Evolutionary conservation across 1,284 basidiomycete genomes (phyloP), one percentile per base, ranked within the genome.

Genomic region (Mixia osmundae): DNA sequence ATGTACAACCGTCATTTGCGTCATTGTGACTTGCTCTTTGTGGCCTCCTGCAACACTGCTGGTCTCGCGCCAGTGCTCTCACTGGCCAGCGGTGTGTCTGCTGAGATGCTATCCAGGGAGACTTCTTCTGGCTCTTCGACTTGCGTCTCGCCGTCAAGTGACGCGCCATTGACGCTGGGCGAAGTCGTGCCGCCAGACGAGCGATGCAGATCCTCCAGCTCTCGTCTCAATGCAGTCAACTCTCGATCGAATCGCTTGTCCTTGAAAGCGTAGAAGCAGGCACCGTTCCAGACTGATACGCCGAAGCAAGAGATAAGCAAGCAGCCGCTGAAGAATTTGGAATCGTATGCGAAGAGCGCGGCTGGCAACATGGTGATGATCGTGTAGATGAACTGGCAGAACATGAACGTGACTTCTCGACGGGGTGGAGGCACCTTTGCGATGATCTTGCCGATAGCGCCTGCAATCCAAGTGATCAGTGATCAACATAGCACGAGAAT

Each of bases 201-300:
- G n/a, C n/a, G n/a, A n/a, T 37, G 26, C 36, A 37, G 21, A 14
- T 34, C 26, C 25, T 37, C 35, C 29, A 37, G 29, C 28, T 41
- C 36, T 21, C 38, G 35, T 12, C 26, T 29, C n/a, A 40, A 24
- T 16, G 29, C 18, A 8, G 25, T 26, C 23, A 35, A 29, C 24
- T 27, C 28, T 27, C 20, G 20, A 8, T n/a, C 14, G 21, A 15
- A 28, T 11, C 10, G 24, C 28, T 25, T 27, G 35, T 27, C 40
- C 38, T 41, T 39, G 35, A 46, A 26, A 28, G n/a, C n/a, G n/a
- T 44, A 46, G 38, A 45, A 48, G 1, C 41, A 47, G 3, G 50
- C 50, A 16, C 49, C 51, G 35, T 53, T 54, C 49, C 49, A 54
- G 5, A 47, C 49, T 8, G 45, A 47, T 4, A 50, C 43, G n/a